phyloP scores from a whole-genome alignment of 108 stramenopile species.

The Pseudonitzschia pungens region DNA sequence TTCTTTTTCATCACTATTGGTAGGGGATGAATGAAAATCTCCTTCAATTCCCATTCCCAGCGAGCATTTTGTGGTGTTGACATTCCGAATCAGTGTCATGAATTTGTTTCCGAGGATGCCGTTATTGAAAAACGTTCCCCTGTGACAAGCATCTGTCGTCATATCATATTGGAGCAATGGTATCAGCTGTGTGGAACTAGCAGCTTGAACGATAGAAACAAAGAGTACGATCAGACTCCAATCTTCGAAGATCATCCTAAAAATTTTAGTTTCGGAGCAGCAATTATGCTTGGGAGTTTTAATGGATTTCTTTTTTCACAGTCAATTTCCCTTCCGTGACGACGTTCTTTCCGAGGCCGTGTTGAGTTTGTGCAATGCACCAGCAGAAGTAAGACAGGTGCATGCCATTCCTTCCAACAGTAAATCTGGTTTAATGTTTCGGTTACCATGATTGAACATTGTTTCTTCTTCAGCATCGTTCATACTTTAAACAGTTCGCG shows the following conservation, averaged over 20 bases:
- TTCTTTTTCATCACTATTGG: neutral
- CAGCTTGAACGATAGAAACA: neutral
- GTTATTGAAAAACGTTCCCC: neutral
- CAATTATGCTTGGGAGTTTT: too few relatives aligned
- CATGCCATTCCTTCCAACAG: too few relatives aligned
- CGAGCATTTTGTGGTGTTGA: constrained; percentile 10
- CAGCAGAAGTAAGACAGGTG: too few relatives aligned
- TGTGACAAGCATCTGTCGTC: constrained; percentile 8
- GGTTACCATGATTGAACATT: too few relatives aligned
- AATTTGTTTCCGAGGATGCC: constrained; percentile 9
- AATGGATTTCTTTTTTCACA: too few relatives aligned
- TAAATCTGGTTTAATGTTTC: too few relatives aligned
- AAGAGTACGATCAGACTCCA: neutral
- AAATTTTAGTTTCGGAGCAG: neutral
- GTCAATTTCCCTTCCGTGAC: too few relatives aligned
- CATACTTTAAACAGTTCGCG: too few relatives aligned
- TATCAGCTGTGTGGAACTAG: neutral
- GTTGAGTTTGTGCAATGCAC: too few relatives aligned
- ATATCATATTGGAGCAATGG: constrained; percentile 23
- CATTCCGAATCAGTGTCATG: constrained; percentile 4
- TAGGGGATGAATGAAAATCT: neutral
- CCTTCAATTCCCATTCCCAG: constrained; percentile 20
- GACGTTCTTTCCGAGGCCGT: too few relatives aligned
- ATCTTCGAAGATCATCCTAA: neutral
- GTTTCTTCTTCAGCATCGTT: too few relatives aligned